Base-by-base conservation (phyloP, 495 filamentous ascomycete species). In the Penicillium tannophilum region DNA sequence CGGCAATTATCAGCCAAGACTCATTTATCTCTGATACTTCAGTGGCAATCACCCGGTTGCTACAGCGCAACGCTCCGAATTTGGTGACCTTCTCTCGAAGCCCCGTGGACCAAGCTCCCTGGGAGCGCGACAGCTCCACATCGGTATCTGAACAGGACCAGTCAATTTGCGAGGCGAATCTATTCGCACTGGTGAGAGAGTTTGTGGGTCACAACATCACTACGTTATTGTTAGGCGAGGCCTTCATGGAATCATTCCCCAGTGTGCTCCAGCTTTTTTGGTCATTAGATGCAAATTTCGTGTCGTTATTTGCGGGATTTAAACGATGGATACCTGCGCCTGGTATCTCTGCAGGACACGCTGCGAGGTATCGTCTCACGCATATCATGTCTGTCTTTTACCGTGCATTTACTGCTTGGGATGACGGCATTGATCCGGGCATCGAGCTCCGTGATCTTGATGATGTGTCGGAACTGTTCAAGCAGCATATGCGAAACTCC, bases 1-100 rank as follows among this genome's bases (percentile, higher is more conserved):
- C 72, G 10, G 65, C 61, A 12, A 60, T 73, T 42, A 65, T 88
- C 11, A 75, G 78, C 58, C 61, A 66, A 44, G 80, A 84, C 35
- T 66, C 75, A 6, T 72, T 77, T 31, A 52, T 84, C 1, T 67
- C 69, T 19, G 70, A 79, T 16, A 63, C 78, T 16, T 71, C 79
- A 4, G 51, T 61, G 2, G 33, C 60, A 2, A 75, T 76, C 9
- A 63, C 72, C n/a, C 57, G 57, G 0, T 58, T 71, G 17, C 62
- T 87, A 4, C 79, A 73, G 54, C 69, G 56, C 53, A 77, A 68
- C 55, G 79, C 55, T 60, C 77, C 59, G 0, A 79, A 82, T 52
- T 59, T 90, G 31, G 82, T 88, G 26, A 83, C 80, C 6, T 87
- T 86, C 59, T 77, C 71, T 36, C 70, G 73, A n/a, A 85, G 84